Evolutionary conservation across 495 filamentous ascomycete species (phyloP).

Genomic region (Wilcoxina mikolae): DNA sequence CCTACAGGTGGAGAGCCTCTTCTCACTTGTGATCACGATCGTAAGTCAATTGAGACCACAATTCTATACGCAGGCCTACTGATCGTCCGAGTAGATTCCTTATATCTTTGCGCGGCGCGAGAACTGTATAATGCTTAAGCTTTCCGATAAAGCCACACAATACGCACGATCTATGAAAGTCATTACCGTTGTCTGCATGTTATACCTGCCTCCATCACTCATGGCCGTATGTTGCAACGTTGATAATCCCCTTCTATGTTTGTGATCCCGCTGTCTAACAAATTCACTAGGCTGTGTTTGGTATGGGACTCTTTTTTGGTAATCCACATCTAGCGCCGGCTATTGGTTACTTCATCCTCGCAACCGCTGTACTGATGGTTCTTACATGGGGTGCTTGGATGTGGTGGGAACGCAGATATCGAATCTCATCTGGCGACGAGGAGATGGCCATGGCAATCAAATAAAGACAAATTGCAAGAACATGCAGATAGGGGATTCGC

Average conservation of each 20-base stretch:
- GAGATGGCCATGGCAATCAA: not conserved
- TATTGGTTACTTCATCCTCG: conserved; percentile 3
- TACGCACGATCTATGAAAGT: conserved; percentile 31
- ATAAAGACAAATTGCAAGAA: not conserved
- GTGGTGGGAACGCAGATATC: conserved; percentile 11
- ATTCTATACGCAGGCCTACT: not conserved
- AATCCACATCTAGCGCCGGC: not conserved
- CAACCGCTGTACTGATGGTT: not conserved
- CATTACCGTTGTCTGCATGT: conserved; percentile 31
- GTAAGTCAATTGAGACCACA: not conserved
- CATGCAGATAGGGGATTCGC: not conserved
- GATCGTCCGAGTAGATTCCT: conserved; percentile 3
- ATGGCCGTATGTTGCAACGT: conserved; percentile 29
- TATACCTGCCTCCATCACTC: conserved; percentile 32
- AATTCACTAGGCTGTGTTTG: not conserved
- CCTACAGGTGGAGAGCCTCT: conserved; percentile 8
- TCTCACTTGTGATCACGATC: conserved; percentile 7
- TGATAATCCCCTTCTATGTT: not conserved
- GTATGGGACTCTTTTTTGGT: not conserved
- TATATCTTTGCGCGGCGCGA: conserved; percentile 25
- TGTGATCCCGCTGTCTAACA: not conserved
- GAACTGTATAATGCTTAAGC: conserved; percentile 29
- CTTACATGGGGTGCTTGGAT: conserved; percentile 8
- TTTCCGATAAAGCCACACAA: conserved; percentile 29
- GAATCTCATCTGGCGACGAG: not conserved